Evolutionary conservation across 805 yeast genomes (phyloP), one percentile per base, ranked within the genome.

Genomic region (Millerozyma miso): DNA sequence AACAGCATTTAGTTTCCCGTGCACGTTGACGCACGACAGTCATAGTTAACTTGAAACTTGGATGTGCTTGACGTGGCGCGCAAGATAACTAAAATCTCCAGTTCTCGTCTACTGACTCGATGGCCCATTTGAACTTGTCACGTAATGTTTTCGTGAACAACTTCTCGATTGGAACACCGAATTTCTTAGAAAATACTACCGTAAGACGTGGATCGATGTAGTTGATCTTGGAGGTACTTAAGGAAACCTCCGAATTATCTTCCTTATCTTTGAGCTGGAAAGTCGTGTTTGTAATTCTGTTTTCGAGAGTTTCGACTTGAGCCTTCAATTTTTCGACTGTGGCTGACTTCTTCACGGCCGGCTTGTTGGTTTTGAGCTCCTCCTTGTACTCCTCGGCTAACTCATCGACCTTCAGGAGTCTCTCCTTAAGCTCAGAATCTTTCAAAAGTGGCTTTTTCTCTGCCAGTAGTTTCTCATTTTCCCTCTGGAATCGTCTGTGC

Each of bases 121-220:
- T 84, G 23, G 98, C 98, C 98, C 98, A 91, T 37, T 79, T 82
- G 67, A 91, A 91, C 68, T 91, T 91, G 35, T 90, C 97, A 47
- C 97, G 71, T 42, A 91, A 69, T 0, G 98, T 87, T 67, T 89
- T 90, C 10, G 97, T 85, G 54, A 91, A 89, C 34, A 91, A 71
- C 63, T 87, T 90, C 63, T 91, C 97, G 42, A 91, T 84, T 5
- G 98, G 98, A 16, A 91, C 97, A 42, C 79, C 73, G 59, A 69
- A 88, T 63, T 81, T 86, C 63, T 89, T 90, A 40, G 95, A 78
- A 58, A 89, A 91, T 76, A 86, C 81, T 18, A 88, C 97, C 0
- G 95, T 81, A 52, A 91, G 69, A 50, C 98, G 75, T 19, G 98
- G 98, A 63, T 91, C 98, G 46, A 91, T 91, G 71, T 91, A 91